A percentile compares a stretch with the other conserved stretches of the same genome.
phyloP scores from a whole-genome alignment of 78 protist species.

The Corallochytrium limacisporum region DNA sequence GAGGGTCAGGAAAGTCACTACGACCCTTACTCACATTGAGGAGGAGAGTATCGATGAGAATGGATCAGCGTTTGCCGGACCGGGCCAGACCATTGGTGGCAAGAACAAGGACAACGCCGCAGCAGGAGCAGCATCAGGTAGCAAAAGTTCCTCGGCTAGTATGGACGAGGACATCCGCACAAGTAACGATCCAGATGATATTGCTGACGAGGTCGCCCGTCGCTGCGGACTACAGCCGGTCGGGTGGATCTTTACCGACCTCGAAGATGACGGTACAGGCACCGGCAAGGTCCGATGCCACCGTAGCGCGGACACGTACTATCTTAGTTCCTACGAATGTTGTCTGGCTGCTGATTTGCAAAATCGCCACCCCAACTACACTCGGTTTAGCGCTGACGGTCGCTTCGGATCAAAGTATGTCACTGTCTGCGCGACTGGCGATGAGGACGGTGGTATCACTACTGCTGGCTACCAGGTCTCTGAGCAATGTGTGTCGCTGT shows the following conservation, averaged over 20 bases:
- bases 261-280: slow-evolving; percentile 18
- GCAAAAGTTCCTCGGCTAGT: too few relatives aligned
- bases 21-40: too few relatives aligned
- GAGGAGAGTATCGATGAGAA: too few relatives aligned
- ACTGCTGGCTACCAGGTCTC: slow-evolving; percentile 27
- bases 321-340: slow-evolving; percentile 2
- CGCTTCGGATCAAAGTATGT: slow-evolving; percentile 29
- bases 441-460: not conserved
- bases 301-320: slow-evolving; percentile 16
- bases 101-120: too few relatives aligned
- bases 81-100: too few relatives aligned
- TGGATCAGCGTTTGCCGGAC: too few relatives aligned
- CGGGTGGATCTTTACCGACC: slow-evolving; percentile 35
- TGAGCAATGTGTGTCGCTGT: slow-evolving; percentile 18
- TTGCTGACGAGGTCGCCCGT: not conserved
- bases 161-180: too few relatives aligned
- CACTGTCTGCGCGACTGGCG: slow-evolving; percentile 22
- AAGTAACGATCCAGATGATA: not conserved
- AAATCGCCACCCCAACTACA: not conserved
- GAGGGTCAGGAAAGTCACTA: too few relatives aligned
- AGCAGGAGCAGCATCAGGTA: too few relatives aligned
- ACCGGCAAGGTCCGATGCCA: slow-evolving; percentile 11
- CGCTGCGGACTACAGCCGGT: not conserved
- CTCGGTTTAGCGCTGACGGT: slow-evolving; percentile 4
- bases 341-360: slow-evolving; percentile 22